phyloP scores from a whole-genome alignment of 169 alveolate species.

The Plasmodium gallinaceum region DNA sequence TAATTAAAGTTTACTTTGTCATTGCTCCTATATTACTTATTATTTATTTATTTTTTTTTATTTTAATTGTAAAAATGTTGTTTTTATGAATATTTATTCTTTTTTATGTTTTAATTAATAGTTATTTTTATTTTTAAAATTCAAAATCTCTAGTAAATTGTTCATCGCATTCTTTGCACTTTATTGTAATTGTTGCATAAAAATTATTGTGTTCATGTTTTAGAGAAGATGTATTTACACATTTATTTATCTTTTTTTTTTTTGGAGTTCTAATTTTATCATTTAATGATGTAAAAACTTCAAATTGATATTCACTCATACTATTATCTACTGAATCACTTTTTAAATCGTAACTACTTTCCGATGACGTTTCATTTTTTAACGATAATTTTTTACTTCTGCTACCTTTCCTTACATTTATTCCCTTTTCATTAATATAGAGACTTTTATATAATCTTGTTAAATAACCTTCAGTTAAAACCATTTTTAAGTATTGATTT shows the following conservation, averaged over 20 bases:
- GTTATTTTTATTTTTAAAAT: neutral
- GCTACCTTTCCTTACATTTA: neutral
- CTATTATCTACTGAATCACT: slow-evolving; percentile 4
- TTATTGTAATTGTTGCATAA: slow-evolving; percentile 34
- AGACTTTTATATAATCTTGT: slow-evolving; percentile 5
- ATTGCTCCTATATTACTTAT: too few species aligned
- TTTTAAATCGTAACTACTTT: neutral
- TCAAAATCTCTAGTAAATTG: slow-evolving; percentile 28
- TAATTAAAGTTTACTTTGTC: too few species aligned
- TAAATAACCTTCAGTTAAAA: neutral
- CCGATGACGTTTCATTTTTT: slow-evolving; percentile 15
- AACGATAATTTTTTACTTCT: slow-evolving; percentile 1
- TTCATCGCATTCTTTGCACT: slow-evolving; percentile 26
- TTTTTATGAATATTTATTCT: too few species aligned
- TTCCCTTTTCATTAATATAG: slow-evolving; percentile 2
- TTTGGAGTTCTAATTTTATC: slow-evolving; percentile 31
- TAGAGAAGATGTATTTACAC: slow-evolving; percentile 4
- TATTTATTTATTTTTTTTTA: too few species aligned
- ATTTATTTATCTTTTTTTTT: slow-evolving; percentile 7
- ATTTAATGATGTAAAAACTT: slow-evolving; percentile 34
- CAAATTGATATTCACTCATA: slow-evolving; percentile 41
- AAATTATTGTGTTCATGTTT: slow-evolving; percentile 34
- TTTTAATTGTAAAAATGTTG: too few species aligned
- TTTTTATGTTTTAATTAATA: too few species aligned
- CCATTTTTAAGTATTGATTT: neutral